Evolutionary conservation across 495 filamentous ascomycete genomes (phyloP).

Genomic region (Barbatosphaeria neglecta): DNA sequence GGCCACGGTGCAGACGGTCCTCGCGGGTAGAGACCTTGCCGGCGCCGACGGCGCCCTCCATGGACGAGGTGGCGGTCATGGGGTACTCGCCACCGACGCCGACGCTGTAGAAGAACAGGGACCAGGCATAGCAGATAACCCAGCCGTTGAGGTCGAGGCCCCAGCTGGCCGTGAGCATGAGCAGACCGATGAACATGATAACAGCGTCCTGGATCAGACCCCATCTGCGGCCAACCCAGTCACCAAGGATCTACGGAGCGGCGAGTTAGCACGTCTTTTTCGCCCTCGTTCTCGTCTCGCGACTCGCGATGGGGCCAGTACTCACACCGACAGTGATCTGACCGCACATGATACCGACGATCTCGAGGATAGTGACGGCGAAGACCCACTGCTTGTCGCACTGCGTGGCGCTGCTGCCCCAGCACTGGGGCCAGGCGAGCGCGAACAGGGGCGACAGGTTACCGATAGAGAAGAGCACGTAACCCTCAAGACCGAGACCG

Average conservation of each 20-base stretch:
- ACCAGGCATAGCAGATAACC: slow-evolving; percentile 88
- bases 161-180: slow-evolving; percentile 83
- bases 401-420: slow-evolving; percentile 42
- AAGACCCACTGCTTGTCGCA: slow-evolving; percentile 67
- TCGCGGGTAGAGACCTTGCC: slow-evolving; percentile 79
- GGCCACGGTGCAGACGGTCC: slow-evolving; percentile 83
- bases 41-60: slow-evolving; percentile 79
- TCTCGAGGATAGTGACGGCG: slow-evolving; percentile 73
- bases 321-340: slow-evolving; percentile 61
- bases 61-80: slow-evolving; percentile 88
- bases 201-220: slow-evolving; percentile 86
- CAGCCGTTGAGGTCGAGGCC: slow-evolving; percentile 73
- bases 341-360: slow-evolving; percentile 80
- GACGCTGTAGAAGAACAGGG: slow-evolving; percentile 80
- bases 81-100: slow-evolving; percentile 92
- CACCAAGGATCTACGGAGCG: slow-evolving; percentile 33
- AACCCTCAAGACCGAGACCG: slow-evolving; percentile 80
- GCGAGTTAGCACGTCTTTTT: slow-evolving; percentile 1
- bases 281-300: slow-evolving; percentile 20
- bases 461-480: slow-evolving; percentile 90
- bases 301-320: background rate
- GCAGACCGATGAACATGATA: slow-evolving; percentile 80
- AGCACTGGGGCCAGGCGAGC: slow-evolving; percentile 59
- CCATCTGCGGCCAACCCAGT: slow-evolving; percentile 74
- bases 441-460: slow-evolving; percentile 70